Percentiles rank a stretch among this genome's conserved stretches.
Evolutionary conservation across 1,284 basidiomycete genomes (phyloP).

Genomic region (Ustilago curta): DNA sequence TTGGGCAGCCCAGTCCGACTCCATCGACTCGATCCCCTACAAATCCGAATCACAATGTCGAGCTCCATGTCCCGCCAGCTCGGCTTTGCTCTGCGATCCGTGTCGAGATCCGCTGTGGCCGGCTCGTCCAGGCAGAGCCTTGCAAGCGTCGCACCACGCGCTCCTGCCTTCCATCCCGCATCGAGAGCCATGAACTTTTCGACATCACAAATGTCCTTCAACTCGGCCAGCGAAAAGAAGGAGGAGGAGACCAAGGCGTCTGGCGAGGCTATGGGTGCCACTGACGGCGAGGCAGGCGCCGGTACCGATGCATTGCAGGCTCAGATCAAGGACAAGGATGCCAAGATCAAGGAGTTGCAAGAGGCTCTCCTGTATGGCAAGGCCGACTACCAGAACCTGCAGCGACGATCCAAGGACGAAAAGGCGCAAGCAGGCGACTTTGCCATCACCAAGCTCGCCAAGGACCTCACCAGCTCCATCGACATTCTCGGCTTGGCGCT

Average conservation of each 20-base stretch:
- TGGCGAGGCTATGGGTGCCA: slow-evolving; percentile 57
- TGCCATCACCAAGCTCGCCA: slow-evolving; percentile 90
- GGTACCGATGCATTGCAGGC: slow-evolving; percentile 42
- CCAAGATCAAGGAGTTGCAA: slow-evolving; percentile 67
- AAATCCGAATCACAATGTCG: slow-evolving; percentile 24
- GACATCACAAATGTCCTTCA: slow-evolving; percentile 20
- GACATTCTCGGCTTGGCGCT: slow-evolving; percentile 92
- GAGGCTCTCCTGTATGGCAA: slow-evolving; percentile 67
- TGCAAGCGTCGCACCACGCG: slow-evolving; percentile 21
- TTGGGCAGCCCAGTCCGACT: not conserved
- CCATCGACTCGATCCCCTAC: not conserved
- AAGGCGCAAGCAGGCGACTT: slow-evolving; percentile 92
- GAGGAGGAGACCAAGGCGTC: slow-evolving; percentile 50
- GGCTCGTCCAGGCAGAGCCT: slow-evolving; percentile 41
- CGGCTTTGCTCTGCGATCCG: slow-evolving; percentile 33
- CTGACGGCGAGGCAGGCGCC: slow-evolving; percentile 28
- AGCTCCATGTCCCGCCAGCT: slow-evolving; percentile 44
- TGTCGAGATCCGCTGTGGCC: slow-evolving; percentile 31
- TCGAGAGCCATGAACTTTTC: slow-evolving; percentile 43
- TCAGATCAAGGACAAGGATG: slow-evolving; percentile 67
- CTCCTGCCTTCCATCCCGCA: slow-evolving; percentile 13
- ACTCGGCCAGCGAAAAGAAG: slow-evolving; percentile 47
- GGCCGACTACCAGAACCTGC: slow-evolving; percentile 94
- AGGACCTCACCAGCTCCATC: slow-evolving; percentile 88
- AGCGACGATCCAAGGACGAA: slow-evolving; percentile 88